Percentiles rank a stretch among this genome's conserved stretches.
Evolutionary conservation across 371 early-diverging fungal genomes (phyloP).

Genomic region (Mucor circinelloides): DNA sequence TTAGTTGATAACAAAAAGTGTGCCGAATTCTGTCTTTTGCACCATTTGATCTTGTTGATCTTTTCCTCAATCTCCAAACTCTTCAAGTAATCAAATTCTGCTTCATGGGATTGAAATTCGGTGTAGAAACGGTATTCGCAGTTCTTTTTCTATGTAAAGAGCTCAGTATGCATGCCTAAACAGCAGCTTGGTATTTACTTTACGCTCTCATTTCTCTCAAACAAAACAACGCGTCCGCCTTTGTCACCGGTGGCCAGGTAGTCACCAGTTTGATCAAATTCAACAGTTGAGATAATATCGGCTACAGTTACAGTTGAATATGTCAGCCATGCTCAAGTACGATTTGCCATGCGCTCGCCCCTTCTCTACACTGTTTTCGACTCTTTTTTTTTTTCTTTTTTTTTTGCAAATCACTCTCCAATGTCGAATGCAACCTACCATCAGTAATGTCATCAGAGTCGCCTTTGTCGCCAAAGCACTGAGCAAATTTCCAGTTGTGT

Average conservation of each 20-base stretch:
- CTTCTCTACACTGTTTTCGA: not conserved
- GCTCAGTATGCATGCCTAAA: not conserved
- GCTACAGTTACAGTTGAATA: constrained; percentile 53
- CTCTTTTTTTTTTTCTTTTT: not conserved
- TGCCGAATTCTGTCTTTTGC: constrained; percentile 91
- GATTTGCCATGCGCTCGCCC: not conserved
- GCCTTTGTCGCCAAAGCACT: constrained; percentile 99
- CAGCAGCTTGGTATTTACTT: constrained; percentile 26
- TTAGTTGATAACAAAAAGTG: constrained; percentile 98
- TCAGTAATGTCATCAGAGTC: constrained; percentile 97
- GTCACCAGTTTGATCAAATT: constrained; percentile 97
- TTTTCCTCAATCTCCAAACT: constrained; percentile 99
- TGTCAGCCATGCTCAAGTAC: not conserved
- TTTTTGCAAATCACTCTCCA: not conserved
- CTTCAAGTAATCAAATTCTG: constrained; percentile 99
- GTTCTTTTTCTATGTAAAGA: constrained; percentile 82
- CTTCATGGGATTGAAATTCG: constrained; percentile 99
- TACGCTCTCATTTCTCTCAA: constrained; percentile 96
- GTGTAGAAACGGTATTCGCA: constrained; percentile 99
- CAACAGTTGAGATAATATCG: constrained; percentile 98
- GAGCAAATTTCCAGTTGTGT: constrained; percentile 90
- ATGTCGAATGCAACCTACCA: constrained; percentile 61
- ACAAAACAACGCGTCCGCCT: constrained; percentile 97
- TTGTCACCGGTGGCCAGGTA: constrained; percentile 98
- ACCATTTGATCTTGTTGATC: constrained; percentile 99